Evolutionary conservation across 2,329 filamentous ascomycete species (phyloP), one percentile per base, ranked within the genome.

Genomic region (Alternaria alternata): DNA sequence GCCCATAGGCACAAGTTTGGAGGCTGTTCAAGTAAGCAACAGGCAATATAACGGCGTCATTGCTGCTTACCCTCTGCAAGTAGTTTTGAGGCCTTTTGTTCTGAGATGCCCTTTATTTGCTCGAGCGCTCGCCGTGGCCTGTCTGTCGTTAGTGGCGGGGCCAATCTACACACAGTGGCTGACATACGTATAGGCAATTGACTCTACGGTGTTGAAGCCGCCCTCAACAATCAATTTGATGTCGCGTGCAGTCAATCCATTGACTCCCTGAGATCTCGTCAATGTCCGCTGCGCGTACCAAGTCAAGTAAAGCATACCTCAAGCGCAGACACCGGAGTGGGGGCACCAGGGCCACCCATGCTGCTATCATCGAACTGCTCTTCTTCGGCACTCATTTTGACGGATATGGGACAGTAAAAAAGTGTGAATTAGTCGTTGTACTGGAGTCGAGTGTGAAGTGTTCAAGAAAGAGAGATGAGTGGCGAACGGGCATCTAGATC

Each of bases 81-180:
- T 41, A 99, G 89, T 76, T 98, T 98, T 34, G 88, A 89, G 3
- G 96, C 95, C 78, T 99, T 99, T 75, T 96, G 91, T 80, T 98
- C 94, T 1, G 95, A 99, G 34, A 99, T 97, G 58, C 95, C 95
- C 79, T 98, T 99, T 80, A 99, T 94, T 78, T 96, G 93, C 79
- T 99, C 94, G 18, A 99, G 82, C 57, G 90, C 83, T 73, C 94
- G 88, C 69, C 86, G 86, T 20, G 88, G 88, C 54, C 87, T 89
- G 59, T 48, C n/a, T 20, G 34, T 8, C 28, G 59, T 80, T 44
- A 79, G 75, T 41, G 43, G 54, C 53, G 51, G 28, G 22, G 9
- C 53, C 16, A 11, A 18, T 60, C 22, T 5, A 43, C 12, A 14
- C n/a, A 3, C 8, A 7, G 16, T 5, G 34, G 1, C 7, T 20